Conservation (phyloP, 768 basidiomycete genomes). For the Hirschioporus abietinus region DNA sequence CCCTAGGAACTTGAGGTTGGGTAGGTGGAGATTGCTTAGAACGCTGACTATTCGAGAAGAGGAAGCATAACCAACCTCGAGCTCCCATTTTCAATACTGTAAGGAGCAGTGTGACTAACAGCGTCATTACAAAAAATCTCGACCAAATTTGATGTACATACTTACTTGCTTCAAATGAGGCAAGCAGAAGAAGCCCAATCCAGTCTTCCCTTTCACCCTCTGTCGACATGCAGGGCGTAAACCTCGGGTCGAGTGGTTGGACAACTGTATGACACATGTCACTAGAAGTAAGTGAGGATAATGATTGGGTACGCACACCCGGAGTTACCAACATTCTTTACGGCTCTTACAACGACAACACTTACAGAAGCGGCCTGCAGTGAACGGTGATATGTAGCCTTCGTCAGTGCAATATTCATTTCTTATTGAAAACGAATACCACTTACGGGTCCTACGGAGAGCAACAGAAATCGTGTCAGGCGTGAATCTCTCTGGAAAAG, state of each 20-base stretch:
- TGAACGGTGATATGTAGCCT: no score
- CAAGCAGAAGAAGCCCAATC: not conserved
- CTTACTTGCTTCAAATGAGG: not conserved
- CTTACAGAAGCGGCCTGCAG: not conserved
- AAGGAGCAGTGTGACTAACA: not conserved
- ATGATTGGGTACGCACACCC: not conserved
- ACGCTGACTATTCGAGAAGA: not conserved
- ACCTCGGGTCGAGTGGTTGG: not conserved
- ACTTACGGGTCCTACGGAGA: not conserved
- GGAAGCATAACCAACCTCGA: not conserved
- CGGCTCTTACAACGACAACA: not conserved
- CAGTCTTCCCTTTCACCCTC: not conserved
- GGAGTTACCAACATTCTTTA: not conserved
- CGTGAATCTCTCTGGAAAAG: not conserved
- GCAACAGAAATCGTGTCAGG: not conserved
- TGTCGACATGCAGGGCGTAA: not conserved
- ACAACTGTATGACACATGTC: not conserved
- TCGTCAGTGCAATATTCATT: not conserved
- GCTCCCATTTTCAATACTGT: not conserved
- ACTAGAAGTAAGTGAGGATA: not conserved
- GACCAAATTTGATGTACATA: not conserved
- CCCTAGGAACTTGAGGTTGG: not conserved
- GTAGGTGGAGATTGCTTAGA: not conserved
- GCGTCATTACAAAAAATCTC: not conserved
- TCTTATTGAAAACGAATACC: not conserved